Conservation (phyloP, 176 grass and related monocot species). For the Metroxylon sagu region DNA sequence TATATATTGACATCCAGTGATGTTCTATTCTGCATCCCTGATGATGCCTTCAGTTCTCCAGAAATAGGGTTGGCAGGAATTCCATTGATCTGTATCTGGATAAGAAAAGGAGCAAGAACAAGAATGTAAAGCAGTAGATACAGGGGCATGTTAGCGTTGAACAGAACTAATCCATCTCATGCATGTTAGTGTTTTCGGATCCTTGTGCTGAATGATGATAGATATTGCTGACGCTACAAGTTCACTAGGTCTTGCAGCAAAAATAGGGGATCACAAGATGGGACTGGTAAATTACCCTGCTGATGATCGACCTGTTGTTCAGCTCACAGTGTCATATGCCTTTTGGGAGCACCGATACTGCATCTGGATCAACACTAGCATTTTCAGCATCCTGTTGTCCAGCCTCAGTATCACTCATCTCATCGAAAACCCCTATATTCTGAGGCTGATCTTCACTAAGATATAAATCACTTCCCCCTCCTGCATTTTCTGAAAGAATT, state of each 20-base stretch:
- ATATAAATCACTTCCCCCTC: neutral
- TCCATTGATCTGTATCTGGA: neutral
- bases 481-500: neutral
- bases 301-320: no score
- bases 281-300: no score
- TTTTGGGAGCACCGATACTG: neutral
- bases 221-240: no score
- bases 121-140: constrained; percentile 4
- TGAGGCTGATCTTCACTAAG: neutral
- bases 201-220: no score
- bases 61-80: neutral
- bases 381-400: no score
- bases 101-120: neutral
- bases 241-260: no score
- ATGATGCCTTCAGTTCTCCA: neutral
- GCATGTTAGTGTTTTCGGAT: no score
- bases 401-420: no score
- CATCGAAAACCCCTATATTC: neutral
- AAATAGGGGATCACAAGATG: no score
- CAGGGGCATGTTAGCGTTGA: neutral
- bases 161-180: no score
- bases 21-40: neutral
- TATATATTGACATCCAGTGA: neutral
- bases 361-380: neutral
- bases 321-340: no score